A percentile compares a stretch with the other conserved stretches of the same genome.
phyloP scores from a whole-genome alignment of 1,284 basidiomycete species.

The Ceratorhiza oryzae-sativae region DNA sequence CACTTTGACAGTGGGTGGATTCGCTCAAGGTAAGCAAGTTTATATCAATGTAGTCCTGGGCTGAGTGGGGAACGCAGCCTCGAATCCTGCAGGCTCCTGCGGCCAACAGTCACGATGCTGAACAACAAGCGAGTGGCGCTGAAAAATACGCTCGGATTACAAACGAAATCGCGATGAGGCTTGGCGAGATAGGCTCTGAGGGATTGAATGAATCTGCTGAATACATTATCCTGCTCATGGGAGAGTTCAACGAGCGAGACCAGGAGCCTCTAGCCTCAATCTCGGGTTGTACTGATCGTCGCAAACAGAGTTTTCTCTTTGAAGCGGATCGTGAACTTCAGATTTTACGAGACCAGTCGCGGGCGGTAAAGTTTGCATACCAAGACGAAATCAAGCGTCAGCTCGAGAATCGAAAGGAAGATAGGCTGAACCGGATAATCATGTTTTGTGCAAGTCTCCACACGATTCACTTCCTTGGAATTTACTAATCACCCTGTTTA shows the following conservation, averaged over 20 bases:
- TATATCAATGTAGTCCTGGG: background rate
- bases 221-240: background rate
- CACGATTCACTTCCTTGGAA: background rate
- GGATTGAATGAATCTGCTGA: too few species aligned
- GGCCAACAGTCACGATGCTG: background rate
- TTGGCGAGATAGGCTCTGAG: background rate
- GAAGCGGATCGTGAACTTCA: background rate
- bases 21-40: background rate
- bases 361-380: background rate
- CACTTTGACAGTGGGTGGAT: background rate
- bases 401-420: background rate
- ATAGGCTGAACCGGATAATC: background rate
- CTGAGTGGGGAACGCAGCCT: slow-evolving; percentile 6
- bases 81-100: background rate
- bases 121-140: background rate
- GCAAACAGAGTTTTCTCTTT: too few species aligned
- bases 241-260: slow-evolving; percentile 2
- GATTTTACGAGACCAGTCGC: background rate
- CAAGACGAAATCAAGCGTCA: background rate
- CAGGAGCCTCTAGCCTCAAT: too few species aligned
- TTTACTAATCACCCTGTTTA: background rate
- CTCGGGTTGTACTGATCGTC: too few species aligned
- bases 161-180: background rate
- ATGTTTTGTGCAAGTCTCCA: background rate
- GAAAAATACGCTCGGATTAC: background rate